Evolutionary conservation across 768 basidiomycete species (phyloP).

Genomic region (Rhodotorula kratochvilovae): DNA sequence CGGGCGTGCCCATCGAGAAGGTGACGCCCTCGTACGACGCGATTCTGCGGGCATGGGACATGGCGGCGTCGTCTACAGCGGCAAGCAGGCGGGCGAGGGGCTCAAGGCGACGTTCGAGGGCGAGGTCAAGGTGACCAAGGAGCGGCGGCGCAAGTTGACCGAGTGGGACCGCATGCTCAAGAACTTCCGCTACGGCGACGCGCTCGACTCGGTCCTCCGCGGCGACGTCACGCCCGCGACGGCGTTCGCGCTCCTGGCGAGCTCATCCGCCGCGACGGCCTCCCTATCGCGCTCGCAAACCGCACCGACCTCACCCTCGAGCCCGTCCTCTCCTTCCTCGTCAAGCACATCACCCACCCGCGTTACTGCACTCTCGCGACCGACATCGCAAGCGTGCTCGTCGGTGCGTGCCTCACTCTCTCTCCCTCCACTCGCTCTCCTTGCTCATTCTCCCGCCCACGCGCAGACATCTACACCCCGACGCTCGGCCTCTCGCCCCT

Average conservation of each 20-base stretch:
- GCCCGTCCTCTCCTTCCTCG: constrained; percentile 77
- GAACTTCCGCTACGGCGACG: constrained; percentile 87
- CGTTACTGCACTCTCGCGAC: constrained; percentile 87
- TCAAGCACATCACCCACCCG: constrained; percentile 80
- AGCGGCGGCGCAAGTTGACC: constrained; percentile 64
- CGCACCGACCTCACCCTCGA: constrained; percentile 91
- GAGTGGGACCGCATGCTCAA: constrained; percentile 88
- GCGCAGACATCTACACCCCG: constrained; percentile 78
- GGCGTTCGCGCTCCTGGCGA: constrained; percentile 85
- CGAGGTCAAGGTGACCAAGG: constrained; percentile 72
- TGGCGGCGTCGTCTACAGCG: constrained; percentile 27
- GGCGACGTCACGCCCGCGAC: constrained; percentile 79
- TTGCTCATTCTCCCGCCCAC: neutral
- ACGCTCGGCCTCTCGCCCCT: constrained; percentile 91
- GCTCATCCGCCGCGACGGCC: constrained; percentile 82
- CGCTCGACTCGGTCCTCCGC: constrained; percentile 85
- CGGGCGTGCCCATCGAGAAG: constrained; percentile 41
- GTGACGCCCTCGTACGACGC: constrained; percentile 39
- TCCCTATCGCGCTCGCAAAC: constrained; percentile 76
- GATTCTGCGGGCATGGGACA: constrained; percentile 33
- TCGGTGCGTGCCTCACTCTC: constrained; percentile 59
- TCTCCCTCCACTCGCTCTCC: neutral
- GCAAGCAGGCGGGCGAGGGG: constrained; percentile 32
- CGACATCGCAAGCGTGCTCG: constrained; percentile 70
- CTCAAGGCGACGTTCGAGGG: constrained; percentile 47